These are phyloP conservation scores for Prunus fruticosa DNA, from an alignment of 306 rosid species.

Conservation along the genomic window DNA sequence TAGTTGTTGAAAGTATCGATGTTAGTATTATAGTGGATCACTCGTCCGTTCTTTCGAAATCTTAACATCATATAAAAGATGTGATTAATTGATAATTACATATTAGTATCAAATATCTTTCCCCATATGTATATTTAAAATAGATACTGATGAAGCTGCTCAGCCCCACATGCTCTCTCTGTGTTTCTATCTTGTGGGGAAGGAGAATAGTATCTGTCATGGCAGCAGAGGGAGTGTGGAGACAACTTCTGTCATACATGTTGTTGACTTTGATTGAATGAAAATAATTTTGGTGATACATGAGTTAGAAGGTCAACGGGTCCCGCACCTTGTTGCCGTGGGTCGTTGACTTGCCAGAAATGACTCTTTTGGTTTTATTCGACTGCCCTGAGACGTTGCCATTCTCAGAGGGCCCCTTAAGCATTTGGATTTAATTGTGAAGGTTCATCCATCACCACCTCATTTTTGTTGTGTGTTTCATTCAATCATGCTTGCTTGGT, in stretches of 20 bases:
- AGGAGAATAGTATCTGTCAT: neutral
- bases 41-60: no score
- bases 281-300: neutral
- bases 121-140: no score
- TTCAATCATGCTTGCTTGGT: neutral
- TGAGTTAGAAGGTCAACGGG: neutral
- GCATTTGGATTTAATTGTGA: neutral
- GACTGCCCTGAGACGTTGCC: slow-evolving; percentile 20
- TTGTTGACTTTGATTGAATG: neutral
- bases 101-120: no score
- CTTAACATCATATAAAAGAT: no score
- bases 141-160: no score
- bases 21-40: no score
- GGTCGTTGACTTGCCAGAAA: neutral
- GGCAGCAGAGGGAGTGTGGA: neutral
- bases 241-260: neutral
- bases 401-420: slow-evolving; percentile 37
- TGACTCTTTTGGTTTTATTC: slow-evolving; percentile 2
- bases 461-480: neutral
- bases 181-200: neutral
- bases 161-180: neutral
- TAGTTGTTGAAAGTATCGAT: no score
- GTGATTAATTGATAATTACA: no score
- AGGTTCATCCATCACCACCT: neutral
- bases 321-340: neutral